These are phyloP conservation scores for Ustilago esculenta DNA, from an alignment of 1,284 basidiomycete species.

Conservation along the genomic window DNA sequence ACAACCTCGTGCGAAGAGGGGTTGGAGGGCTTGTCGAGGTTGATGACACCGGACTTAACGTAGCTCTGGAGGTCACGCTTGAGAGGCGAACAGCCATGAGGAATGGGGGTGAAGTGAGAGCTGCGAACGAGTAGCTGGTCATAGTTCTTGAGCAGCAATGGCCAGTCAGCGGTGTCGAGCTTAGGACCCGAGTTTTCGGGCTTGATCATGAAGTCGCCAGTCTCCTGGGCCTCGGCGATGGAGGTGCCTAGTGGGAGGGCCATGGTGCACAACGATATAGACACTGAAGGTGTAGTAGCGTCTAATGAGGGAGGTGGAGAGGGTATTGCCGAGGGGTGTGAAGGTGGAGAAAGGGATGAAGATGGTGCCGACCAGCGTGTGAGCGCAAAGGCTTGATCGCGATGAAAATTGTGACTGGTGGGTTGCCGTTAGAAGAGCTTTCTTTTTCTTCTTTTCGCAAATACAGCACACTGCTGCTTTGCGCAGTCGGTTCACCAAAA, in stretches of 20 bases:
- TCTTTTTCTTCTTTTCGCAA: conserved; percentile 3
- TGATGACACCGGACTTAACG: conserved; percentile 97
- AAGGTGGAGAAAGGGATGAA: background rate
- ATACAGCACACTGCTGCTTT: background rate
- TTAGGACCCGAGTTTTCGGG: conserved; percentile 67
- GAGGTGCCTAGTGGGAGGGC: conserved; percentile 46
- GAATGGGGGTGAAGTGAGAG: conserved; percentile 97
- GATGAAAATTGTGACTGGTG: background rate
- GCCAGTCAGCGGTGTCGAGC: conserved; percentile 93
- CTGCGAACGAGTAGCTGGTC: conserved; percentile 81
- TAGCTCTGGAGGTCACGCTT: conserved; percentile 91
- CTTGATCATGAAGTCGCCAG: conserved; percentile 68
- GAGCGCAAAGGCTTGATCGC: conserved; percentile 9
- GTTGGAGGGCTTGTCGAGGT: conserved; percentile 99
- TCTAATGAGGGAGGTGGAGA: background rate
- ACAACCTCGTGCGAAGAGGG: conserved; percentile 99
- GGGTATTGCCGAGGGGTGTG: background rate
- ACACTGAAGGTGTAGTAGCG: background rate
- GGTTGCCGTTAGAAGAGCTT: conserved; percentile 5
- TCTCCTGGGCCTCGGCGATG: conserved; percentile 52
- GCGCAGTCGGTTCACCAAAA: conserved; percentile 12
- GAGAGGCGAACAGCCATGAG: conserved; percentile 86
- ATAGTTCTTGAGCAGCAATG: conserved; percentile 97
- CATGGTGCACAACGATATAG: conserved; percentile 20
- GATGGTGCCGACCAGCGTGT: background rate